phyloP scores from a whole-genome alignment of 75 land plant species.

The Isoetes taiwanensis region DNA sequence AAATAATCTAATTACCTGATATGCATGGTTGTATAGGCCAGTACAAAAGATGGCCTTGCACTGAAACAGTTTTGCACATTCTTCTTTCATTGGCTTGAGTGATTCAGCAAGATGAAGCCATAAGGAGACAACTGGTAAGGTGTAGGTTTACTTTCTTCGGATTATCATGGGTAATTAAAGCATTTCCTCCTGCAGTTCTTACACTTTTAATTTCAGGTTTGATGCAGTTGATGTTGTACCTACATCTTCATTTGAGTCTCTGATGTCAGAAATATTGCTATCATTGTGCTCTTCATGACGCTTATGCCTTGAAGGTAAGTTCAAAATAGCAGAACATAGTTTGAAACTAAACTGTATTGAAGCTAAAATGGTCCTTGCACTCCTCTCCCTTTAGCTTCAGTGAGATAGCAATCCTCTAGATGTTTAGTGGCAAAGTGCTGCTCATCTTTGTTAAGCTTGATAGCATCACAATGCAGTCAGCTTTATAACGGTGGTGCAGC shows the following conservation, averaged over 20 bases:
- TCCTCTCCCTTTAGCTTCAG: too few species aligned
- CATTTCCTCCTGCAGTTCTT: too few species aligned
- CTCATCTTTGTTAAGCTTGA: too few species aligned
- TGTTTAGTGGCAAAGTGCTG: too few species aligned
- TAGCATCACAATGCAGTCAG: too few species aligned
- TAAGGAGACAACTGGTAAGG: slow-evolving; percentile 77
- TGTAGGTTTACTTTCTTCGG: slow-evolving; percentile 3
- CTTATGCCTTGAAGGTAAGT: slow-evolving; percentile 59
- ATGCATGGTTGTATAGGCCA: slow-evolving; percentile 82
- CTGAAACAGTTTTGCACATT: slow-evolving; percentile 58
- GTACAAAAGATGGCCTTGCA: slow-evolving; percentile 70
- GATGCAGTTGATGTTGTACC: slow-evolving; percentile 74
- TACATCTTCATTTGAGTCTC: slow-evolving; percentile 35
- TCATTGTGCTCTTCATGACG: slow-evolving; percentile 65
- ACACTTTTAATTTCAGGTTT: slow-evolving; percentile 59
- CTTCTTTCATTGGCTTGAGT: slow-evolving; percentile 72
- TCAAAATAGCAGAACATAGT: too few species aligned
- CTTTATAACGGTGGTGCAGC: too few species aligned
- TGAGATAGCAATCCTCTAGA: too few species aligned
- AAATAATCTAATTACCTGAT: slow-evolving; percentile 8
- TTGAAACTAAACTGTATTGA: too few species aligned
- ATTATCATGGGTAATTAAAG: not conserved
- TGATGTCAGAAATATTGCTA: slow-evolving; percentile 68
- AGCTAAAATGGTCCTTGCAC: too few species aligned
- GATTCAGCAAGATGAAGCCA: slow-evolving; percentile 89